Evolutionary conservation across 1,284 basidiomycete genomes (phyloP), one percentile per base, ranked within the genome.

Genomic region (Malassezia pachydermatis): DNA sequence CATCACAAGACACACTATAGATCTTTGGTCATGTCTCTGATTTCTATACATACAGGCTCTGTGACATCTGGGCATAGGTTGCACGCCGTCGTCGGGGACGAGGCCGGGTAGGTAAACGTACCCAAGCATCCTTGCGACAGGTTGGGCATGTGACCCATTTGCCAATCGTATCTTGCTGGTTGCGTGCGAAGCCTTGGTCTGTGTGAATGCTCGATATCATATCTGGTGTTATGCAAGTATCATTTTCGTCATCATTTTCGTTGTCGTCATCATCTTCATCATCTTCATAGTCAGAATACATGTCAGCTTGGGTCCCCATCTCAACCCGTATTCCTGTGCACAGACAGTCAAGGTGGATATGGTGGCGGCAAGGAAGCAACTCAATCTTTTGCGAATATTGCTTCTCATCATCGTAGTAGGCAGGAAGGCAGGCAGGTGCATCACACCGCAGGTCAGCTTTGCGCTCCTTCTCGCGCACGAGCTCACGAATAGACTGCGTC

Each of bases 141-240:
- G 54, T 33, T 0, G 65, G 58, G 34, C 67, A 70, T 23, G 38
- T 59, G 23, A 70, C 61, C 67, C 67, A 70, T 34, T 65, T 66
- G 16, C 67, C 66, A 0, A 62, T 51, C 10, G 57, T 47, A 22
- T 27, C 30, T 10, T 35, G 14, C 7, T 30, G 19, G n/a, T 5
- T 30, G 11, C 2, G 29, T 10, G 29, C 16, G 11, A 30, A 30
- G 16, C 16, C 29, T 30, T 10, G 4, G 11, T 10, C 4, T n/a
- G 16, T 11, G 29, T 30, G 29, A 11, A 30, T 5, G 29, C 16
- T 30, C 11, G 29, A 10, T 10, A 11, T 17, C 14, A 30, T 5
- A 20, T 28, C 25, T 11, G 23, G 7, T n/a, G 27, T 6, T 13
- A 28, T 5, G 25, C 25, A 17, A 28, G 16, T 13, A 19, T 41